A percentile compares a stretch with the other conserved stretches of the same genome.
Evolutionary conservation across 139 green algal species (phyloP).

Genomic region (Asterochloris sp.): DNA sequence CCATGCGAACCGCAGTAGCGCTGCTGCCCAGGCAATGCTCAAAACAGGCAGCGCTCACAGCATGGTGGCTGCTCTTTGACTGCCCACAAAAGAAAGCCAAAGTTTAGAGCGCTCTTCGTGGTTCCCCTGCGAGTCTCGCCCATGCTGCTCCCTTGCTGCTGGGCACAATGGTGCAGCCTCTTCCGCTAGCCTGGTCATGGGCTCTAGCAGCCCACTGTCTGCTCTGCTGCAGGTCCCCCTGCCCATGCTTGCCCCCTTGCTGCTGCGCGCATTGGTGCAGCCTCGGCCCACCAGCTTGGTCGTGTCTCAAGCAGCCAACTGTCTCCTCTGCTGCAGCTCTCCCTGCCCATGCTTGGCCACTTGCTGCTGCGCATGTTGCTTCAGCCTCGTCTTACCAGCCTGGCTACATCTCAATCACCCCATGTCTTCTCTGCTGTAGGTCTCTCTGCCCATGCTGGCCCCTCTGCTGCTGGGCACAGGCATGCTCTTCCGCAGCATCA

Average conservation of each 20-base stretch:
- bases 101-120: too few species aligned
- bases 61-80: too few species aligned
- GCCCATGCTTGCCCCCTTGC: conserved; percentile 77
- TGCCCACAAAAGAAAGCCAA: too few species aligned
- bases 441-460: conserved; percentile 78
- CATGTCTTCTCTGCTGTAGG: conserved; percentile 15
- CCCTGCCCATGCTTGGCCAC: not conserved
- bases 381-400: too few species aligned
- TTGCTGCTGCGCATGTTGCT: not conserved
- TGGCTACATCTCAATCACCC: not conserved
- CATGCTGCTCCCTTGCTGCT: not conserved
- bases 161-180: too few species aligned
- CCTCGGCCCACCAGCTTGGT: conserved; percentile 52
- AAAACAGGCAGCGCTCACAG: too few species aligned
- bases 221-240: conserved; percentile 50
- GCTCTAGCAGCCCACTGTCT: not conserved
- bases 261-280: conserved; percentile 77
- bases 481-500: conserved; percentile 74
- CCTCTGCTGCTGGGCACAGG: conserved; percentile 75
- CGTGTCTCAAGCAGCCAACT: not conserved
- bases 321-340: conserved; percentile 29
- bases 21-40: too few species aligned
- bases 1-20: too few species aligned
- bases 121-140: too few species aligned
- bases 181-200: too few species aligned